Base-by-base conservation (phyloP, 352 stramenopile genomes). In the Globisporangium recalcitrans region DNA sequence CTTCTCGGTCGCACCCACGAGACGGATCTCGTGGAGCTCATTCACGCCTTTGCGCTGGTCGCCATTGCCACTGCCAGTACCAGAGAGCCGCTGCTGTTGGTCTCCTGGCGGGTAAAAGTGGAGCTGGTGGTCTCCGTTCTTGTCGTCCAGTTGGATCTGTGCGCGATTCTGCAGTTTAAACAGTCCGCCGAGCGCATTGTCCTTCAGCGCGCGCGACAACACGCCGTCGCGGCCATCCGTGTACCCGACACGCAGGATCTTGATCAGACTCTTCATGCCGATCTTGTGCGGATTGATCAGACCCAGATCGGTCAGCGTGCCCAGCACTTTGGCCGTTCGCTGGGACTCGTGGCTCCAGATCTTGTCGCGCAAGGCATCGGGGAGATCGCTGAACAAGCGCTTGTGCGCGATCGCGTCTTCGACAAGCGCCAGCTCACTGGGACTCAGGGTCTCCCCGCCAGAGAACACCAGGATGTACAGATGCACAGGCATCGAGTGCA, bases 381-480 rank as follows among this genome's bases (percentile, higher is more conserved):
- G 77, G 4, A 95, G 67, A 3, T 63, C 55, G 47, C 71, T 63
- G 46, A 95, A 91, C 4, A 58, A 57, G 7, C 63, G 59, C 24
- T 82, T 62, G 11, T 86, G 70, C 4, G 70, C 69, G 21, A 92
- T 59, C 2, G 78, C 82, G 38, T 88, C 69, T 52, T 92, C 65
- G 19, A 90, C 73, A 1, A 78, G 46, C 5, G 58, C 60, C 55
- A 88, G 76, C 61, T 95, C 86, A 8, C 51, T 63, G 1, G 77
- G 65, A 6, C 64, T 77, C 29, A 95, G 67, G 52, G 88, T 76
- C 5, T 61, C 71, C 19, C 86, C 86, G 47, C 85, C 85, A 16
- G 80, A 88, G 51, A 93, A 91, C 36, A 85, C 76, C 47, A 83
- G 71, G 48, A 95, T 92, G 63, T 95, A 95, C 57, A 91, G 64